Base-by-base conservation (phyloP, 306 rosid genomes). In the Begonia peltatifolia region DNA sequence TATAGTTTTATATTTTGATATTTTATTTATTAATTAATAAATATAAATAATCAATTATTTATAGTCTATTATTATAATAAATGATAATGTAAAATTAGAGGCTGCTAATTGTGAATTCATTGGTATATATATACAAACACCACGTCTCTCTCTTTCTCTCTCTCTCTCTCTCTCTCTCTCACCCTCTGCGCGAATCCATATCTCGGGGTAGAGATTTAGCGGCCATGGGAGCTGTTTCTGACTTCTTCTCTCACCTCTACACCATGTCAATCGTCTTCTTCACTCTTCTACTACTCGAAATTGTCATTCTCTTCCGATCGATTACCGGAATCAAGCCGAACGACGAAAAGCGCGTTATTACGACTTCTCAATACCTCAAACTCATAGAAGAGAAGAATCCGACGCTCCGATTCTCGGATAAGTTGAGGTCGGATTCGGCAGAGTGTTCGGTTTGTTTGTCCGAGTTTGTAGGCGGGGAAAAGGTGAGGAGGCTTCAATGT, bases 361-460 rank as follows among this genome's bases (percentile, higher is more conserved):
- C 86, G 54, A 69, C 80, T 11, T 48, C 78, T 11, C 96, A 81
- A 46, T 92, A 69, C 66, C 77, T 83, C 42, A 81, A 72, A 52
- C 72, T 79, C 67, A 74, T 92, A 6, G 94, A 92, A 50, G 82
- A 82, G 60, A 75, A 55, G 41, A 80, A 68, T 62, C 99, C 99
- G 36, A 59, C 94, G 1, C 59, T 58, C 23, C 57, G 60, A 10
- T 82, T 38, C 79, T 65, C 67, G 7, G 50, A 16, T 42, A 59
- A 48, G 3, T 8, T 46, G 41, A 54, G 53, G 61, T 12, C 15
- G 0, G 60, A 63, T 10, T 44, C 70, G 3, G 23, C 42, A 47
- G 94, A 86, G 16, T 86, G 99, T 47, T 56, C 79, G 25, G 94
- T 92, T 15, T 92, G 99, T 71, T 71, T 92, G 15, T 73, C 81